Conservation (phyloP, 2,329 filamentous ascomycete genomes). For the Biscogniauxia marginata region DNA sequence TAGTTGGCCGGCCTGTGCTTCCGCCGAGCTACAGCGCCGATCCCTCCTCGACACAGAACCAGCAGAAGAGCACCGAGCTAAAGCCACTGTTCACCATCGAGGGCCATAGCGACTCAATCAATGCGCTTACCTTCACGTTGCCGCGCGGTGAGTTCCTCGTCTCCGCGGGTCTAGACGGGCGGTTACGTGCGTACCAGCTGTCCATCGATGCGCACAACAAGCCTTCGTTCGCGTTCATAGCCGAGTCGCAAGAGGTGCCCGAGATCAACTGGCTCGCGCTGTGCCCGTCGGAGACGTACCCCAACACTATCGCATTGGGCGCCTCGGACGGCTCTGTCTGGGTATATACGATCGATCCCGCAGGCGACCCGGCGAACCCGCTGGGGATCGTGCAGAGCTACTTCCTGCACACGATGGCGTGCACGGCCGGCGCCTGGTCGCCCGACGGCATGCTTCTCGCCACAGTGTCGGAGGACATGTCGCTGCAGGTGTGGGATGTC, state of each 20-base stretch:
- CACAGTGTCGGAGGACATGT: slow-evolving; percentile 85
- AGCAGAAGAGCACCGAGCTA: slow-evolving; percentile 53
- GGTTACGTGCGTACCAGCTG: slow-evolving; percentile 67
- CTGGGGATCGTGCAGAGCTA: slow-evolving; percentile 87
- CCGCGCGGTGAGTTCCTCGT: slow-evolving; percentile 80
- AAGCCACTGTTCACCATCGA: slow-evolving; percentile 70
- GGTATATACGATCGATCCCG: slow-evolving; percentile 82
- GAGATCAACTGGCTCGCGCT: slow-evolving; percentile 89
- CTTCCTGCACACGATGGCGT: slow-evolving; percentile 83
- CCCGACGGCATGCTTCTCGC: slow-evolving; percentile 82
- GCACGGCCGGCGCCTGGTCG: slow-evolving; percentile 89
- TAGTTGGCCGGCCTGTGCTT: slow-evolving; percentile 64
- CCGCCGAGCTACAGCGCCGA: slow-evolving; percentile 72
- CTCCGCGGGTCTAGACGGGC: slow-evolving; percentile 86
- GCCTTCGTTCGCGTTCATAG: slow-evolving; percentile 60
- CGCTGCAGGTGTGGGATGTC: slow-evolving; percentile 89
- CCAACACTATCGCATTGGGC: slow-evolving; percentile 83
- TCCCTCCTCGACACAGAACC: slow-evolving; percentile 56
- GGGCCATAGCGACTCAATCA: slow-evolving; percentile 91
- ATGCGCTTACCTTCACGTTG: slow-evolving; percentile 78
- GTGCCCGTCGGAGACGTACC: slow-evolving; percentile 68
- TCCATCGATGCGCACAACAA: slow-evolving; percentile 46
- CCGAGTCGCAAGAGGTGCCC: slow-evolving; percentile 82
- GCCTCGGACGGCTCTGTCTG: slow-evolving; percentile 90
- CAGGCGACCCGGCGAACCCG: slow-evolving; percentile 52